These are phyloP conservation scores for Colletotrichum liriopes DNA, from an alignment of 2,329 filamentous ascomycete genomes.

Conservation along the genomic window DNA sequence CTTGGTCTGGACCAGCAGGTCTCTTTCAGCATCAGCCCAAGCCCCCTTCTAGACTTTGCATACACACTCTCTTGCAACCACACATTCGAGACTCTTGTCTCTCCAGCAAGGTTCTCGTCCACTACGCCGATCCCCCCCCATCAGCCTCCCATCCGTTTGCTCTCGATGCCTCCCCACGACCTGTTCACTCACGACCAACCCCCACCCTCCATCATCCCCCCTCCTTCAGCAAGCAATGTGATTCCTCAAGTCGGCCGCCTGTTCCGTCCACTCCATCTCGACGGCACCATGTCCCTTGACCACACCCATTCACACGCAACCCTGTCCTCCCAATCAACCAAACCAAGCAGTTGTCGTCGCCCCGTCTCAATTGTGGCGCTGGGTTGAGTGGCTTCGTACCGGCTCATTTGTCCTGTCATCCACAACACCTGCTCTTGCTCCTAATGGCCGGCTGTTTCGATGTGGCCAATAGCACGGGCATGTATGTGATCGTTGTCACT, in stretches of 20 bases:
- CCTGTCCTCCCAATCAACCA: slow-evolving; percentile 1
- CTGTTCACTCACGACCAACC: slow-evolving; percentile 23
- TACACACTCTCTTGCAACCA: slow-evolving; percentile 5
- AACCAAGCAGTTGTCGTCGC: slow-evolving; percentile 7
- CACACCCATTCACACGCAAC: slow-evolving; percentile 22
- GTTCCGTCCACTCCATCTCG: slow-evolving; percentile 29
- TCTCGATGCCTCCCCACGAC: slow-evolving; percentile 7
- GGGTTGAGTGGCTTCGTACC: slow-evolving; percentile 12
- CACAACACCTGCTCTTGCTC: background rate
- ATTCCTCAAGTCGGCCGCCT: slow-evolving; percentile 24
- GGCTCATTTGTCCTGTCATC: background rate
- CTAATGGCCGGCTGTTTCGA: slow-evolving; percentile 11
- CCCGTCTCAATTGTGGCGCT: slow-evolving; percentile 14
- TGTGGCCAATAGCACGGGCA: slow-evolving; percentile 9
- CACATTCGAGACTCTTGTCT: background rate
- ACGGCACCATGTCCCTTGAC: slow-evolving; percentile 3
- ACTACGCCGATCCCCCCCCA: slow-evolving; percentile 31
- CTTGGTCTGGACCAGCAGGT: slow-evolving; percentile 30
- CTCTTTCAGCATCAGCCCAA: slow-evolving; percentile 14
- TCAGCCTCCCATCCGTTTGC: slow-evolving; percentile 37
- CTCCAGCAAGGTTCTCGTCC: slow-evolving; percentile 24
- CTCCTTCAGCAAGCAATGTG: slow-evolving; percentile 16
- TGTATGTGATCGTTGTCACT: slow-evolving; percentile 34
- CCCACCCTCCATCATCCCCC: slow-evolving; percentile 32
- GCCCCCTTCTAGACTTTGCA: slow-evolving; percentile 20